These are phyloP conservation scores for Clavariopsis aquatica DNA, from an alignment of 495 filamentous ascomycete genomes.

Conservation along the genomic window DNA sequence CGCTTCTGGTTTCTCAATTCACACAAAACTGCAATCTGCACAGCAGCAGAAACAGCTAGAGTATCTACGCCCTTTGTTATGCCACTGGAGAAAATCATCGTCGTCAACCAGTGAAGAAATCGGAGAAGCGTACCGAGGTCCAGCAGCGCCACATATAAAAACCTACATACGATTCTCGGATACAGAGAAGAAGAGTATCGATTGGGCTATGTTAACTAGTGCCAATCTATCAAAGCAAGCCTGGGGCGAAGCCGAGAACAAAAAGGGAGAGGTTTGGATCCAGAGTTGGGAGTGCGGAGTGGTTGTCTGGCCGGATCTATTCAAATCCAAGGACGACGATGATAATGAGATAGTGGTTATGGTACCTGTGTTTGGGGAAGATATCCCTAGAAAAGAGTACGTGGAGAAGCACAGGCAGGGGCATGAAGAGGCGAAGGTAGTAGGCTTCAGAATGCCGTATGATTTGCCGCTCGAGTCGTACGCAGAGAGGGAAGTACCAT, in stretches of 20 bases:
- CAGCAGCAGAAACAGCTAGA: constrained; percentile 72
- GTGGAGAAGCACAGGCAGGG: not conserved
- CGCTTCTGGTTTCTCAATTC: constrained; percentile 69
- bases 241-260: constrained; percentile 67
- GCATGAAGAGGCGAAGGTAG: constrained; percentile 38
- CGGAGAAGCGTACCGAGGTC: constrained; percentile 60
- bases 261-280: constrained; percentile 62
- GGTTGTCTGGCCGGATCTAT: constrained; percentile 77
- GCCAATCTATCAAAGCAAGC: constrained; percentile 89
- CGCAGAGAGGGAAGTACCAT: constrained; percentile 63
- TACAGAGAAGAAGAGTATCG: constrained; percentile 55
- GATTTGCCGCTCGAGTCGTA: constrained; percentile 74
- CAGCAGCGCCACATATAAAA: constrained; percentile 90
- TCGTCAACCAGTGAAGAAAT: not conserved
- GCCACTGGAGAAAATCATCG: constrained; percentile 54
- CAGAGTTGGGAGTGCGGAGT: constrained; percentile 87
- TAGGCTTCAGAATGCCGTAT: constrained; percentile 83
- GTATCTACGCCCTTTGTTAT: constrained; percentile 70
- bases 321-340: constrained; percentile 37
- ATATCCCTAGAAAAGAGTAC: constrained; percentile 48
- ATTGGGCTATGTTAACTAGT: constrained; percentile 85
- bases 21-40: constrained; percentile 69
- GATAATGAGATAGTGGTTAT: constrained; percentile 48
- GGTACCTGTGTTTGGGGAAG: constrained; percentile 67
- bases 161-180: constrained; percentile 77